Conservation (phyloP, 2,329 filamentous ascomycete genomes). For the Lachnellula hyalina region DNA sequence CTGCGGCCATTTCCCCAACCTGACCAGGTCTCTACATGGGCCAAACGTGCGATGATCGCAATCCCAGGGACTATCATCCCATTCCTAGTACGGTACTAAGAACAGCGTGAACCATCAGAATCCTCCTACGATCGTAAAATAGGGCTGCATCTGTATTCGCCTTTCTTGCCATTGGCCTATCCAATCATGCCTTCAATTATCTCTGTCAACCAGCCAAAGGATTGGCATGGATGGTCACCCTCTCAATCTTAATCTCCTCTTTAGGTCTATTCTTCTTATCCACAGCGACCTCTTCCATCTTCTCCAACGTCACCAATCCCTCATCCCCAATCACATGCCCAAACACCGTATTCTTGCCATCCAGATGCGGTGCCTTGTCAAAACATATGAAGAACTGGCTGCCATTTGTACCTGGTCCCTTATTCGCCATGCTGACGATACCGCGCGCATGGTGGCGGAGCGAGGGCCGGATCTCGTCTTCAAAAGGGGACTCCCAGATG, state of each 20-base stretch:
- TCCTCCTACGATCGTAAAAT: too few species aligned
- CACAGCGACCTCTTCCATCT: conserved; percentile 65
- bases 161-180: not conserved
- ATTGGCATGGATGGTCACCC: conserved; percentile 72
- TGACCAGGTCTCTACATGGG: not conserved
- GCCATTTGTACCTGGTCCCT: conserved; percentile 66
- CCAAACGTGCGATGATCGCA: too few species aligned
- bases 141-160: too few species aligned
- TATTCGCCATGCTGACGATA: conserved; percentile 74
- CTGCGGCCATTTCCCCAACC: not conserved
- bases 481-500: conserved; percentile 69
- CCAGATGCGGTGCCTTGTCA: conserved; percentile 71
- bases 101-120: too few species aligned
- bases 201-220: conserved; percentile 55
- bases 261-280: conserved; percentile 75
- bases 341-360: conserved; percentile 81
- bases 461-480: conserved; percentile 72
- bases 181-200: not conserved
- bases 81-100: too few species aligned
- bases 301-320: conserved; percentile 58
- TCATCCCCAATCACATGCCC: conserved; percentile 66
- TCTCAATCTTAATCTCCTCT: conserved; percentile 60
- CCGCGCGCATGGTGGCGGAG: conserved; percentile 64
- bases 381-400: conserved; percentile 80
- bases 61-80: too few species aligned